Conservation (phyloP, 208 protist genomes). For the Phytomonas sp. region DNA sequence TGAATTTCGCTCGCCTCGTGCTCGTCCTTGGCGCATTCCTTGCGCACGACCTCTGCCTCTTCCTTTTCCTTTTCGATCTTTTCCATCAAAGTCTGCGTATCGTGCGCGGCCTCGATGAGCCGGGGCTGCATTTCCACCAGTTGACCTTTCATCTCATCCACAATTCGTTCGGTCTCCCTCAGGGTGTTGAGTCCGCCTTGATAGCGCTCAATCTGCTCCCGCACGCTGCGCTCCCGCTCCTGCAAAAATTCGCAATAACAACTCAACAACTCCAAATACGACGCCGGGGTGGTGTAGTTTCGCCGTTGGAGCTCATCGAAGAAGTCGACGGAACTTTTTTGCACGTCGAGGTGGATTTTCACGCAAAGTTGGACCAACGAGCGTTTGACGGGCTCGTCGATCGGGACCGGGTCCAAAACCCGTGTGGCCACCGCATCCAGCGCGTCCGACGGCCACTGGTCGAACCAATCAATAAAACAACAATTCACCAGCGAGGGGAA, state of each 20-base stretch:
- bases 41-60: constrained; percentile 78
- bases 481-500: constrained; percentile 98
- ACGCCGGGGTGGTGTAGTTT: constrained; percentile 96
- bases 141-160: constrained; percentile 93
- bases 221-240: constrained; percentile 70
- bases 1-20: constrained; percentile 72
- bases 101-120: constrained; percentile 87
- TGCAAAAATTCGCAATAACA: constrained; percentile 84
- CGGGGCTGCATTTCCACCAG: constrained; percentile 93
- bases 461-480: constrained; percentile 98
- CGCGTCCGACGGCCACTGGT: constrained; percentile 93
- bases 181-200: constrained; percentile 91
- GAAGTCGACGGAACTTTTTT: constrained; percentile 84
- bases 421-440: constrained; percentile 86
- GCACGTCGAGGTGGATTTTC: constrained; percentile 85
- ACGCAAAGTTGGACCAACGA: constrained; percentile 87
- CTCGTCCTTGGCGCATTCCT: constrained; percentile 83
- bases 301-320: constrained; percentile 89
- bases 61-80: constrained; percentile 88
- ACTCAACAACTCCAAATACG: constrained; percentile 92
- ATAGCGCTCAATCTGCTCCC: constrained; percentile 75
- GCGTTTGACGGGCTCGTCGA: constrained; percentile 51
- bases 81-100: constrained; percentile 91
- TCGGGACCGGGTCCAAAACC: constrained; percentile 43
- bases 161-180: constrained; percentile 87